A percentile compares a stretch with the other conserved stretches of the same genome.
These are phyloP conservation scores for Fagus crenata DNA, from an alignment of 306 rosid genomes.

Conservation along the genomic window DNA sequence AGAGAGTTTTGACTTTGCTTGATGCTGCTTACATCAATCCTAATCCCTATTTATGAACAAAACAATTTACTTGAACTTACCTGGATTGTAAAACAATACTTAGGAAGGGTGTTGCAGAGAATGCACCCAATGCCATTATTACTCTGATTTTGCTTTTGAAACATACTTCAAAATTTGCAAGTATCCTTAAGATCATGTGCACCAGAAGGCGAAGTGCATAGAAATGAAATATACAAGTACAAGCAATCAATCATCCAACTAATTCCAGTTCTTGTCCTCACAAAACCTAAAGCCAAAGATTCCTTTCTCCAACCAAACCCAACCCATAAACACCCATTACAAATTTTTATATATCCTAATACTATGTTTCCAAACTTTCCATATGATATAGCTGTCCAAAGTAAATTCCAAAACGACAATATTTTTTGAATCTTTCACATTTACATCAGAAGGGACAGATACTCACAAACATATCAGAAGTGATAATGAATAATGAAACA, in stretches of 20 bases:
- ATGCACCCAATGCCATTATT: too few species aligned
- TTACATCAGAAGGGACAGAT: not conserved
- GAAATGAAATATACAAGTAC: not conserved
- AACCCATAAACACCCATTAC: not conserved
- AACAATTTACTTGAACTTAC: too few species aligned
- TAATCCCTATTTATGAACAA: too few species aligned
- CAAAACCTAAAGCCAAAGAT: not conserved
- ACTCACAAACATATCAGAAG: not conserved
- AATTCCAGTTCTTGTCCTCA: not conserved
- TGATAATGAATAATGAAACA: too few species aligned
- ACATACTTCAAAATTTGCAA: too few species aligned
- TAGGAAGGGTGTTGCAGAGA: too few species aligned
- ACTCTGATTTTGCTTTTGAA: too few species aligned
- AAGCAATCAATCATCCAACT: not conserved
- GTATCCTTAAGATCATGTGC: too few species aligned
- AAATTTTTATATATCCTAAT: not conserved
- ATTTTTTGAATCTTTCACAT: not conserved
- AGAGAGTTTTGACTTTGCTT: too few species aligned
- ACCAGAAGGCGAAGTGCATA: too few species aligned
- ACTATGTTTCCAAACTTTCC: not conserved
- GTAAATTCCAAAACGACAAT: not conserved
- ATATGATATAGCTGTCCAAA: not conserved
- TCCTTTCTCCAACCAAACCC: constrained; percentile 9
- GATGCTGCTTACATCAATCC: too few species aligned
- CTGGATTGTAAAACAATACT: too few species aligned